A percentile compares a stretch with the other conserved stretches of the same genome.
Conservation (phyloP, 768 basidiomycete genomes). For the Rhodosporidiobolus odoratus region DNA sequence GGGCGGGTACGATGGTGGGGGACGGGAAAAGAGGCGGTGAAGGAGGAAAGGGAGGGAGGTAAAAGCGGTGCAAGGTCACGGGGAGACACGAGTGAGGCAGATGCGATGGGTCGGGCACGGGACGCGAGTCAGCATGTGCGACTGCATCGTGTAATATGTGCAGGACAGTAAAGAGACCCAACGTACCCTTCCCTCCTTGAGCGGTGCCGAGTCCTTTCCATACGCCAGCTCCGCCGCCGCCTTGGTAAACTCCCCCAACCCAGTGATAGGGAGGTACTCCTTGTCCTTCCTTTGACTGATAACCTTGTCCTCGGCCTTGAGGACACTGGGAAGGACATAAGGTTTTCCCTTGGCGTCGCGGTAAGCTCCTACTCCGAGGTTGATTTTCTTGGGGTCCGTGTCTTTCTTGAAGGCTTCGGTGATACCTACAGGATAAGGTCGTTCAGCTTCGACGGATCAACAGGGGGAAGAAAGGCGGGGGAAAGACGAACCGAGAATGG, state of each 20-base stretch:
- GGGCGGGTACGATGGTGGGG: neutral
- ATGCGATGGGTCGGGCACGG: neutral
- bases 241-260: constrained; percentile 71
- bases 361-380: constrained; percentile 89
- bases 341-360: constrained; percentile 80
- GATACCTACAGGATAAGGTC: constrained; percentile 46
- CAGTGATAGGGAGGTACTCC: constrained; percentile 87
- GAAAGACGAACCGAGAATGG: constrained; percentile 68
- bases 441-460: neutral
- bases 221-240: constrained; percentile 79
- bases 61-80: neutral
- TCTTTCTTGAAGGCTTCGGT: constrained; percentile 85
- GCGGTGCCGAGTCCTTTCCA: constrained; percentile 63
- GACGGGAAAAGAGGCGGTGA: neutral
- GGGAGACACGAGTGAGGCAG: neutral
- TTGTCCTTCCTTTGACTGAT: constrained; percentile 63
- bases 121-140: too few relatives aligned
- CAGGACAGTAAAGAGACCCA: neutral
- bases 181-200: constrained; percentile 66
- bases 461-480: neutral
- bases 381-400: constrained; percentile 68
- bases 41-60: neutral
- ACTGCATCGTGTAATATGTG: too few relatives aligned
- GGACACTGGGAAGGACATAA: constrained; percentile 87
- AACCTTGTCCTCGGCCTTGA: constrained; percentile 69